phyloP scores from a whole-genome alignment of 306 rosid species.

The Quercus engelmannii region DNA sequence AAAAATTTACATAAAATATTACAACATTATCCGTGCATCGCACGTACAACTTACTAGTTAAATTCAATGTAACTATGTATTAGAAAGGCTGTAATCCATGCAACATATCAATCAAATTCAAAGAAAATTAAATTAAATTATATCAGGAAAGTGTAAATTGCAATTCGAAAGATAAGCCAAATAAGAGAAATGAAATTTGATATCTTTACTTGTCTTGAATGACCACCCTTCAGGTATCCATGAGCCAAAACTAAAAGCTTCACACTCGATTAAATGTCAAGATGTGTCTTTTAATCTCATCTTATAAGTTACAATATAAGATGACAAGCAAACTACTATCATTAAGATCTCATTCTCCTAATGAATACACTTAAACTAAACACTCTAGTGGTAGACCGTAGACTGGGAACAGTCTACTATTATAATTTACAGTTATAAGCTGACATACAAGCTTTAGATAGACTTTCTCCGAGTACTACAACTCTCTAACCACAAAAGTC shows the following conservation, averaged over 20 bases:
- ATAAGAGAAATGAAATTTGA: neutral
- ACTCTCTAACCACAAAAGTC: slow-evolving; percentile 30
- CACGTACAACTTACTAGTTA: too few relatives aligned
- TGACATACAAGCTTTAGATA: slow-evolving; percentile 33
- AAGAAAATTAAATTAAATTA: too few relatives aligned
- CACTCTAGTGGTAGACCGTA: slow-evolving; percentile 10
- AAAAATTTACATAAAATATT: too few relatives aligned
- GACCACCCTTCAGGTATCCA: neutral
- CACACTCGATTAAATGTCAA: neutral
- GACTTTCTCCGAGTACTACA: slow-evolving; percentile 33
- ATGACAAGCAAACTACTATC: slow-evolving; percentile 21
- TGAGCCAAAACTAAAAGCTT: neutral
- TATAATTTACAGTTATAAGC: slow-evolving; percentile 62
- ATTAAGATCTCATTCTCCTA: slow-evolving; percentile 18
- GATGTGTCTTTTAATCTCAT: slow-evolving; percentile 5
- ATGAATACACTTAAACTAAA: slow-evolving; percentile 21
- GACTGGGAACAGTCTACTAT: slow-evolving; percentile 39
- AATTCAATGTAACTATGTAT: too few relatives aligned
- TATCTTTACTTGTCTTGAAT: neutral
- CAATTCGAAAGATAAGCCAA: neutral
- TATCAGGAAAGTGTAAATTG: too few relatives aligned
- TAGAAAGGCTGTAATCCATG: too few relatives aligned
- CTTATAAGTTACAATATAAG: slow-evolving; percentile 25
- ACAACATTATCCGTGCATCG: too few relatives aligned
- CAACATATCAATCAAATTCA: too few relatives aligned